These are phyloP conservation scores for Nitzschia sp. DNA, from an alignment of 108 stramenopile species.

Conservation along the genomic window DNA sequence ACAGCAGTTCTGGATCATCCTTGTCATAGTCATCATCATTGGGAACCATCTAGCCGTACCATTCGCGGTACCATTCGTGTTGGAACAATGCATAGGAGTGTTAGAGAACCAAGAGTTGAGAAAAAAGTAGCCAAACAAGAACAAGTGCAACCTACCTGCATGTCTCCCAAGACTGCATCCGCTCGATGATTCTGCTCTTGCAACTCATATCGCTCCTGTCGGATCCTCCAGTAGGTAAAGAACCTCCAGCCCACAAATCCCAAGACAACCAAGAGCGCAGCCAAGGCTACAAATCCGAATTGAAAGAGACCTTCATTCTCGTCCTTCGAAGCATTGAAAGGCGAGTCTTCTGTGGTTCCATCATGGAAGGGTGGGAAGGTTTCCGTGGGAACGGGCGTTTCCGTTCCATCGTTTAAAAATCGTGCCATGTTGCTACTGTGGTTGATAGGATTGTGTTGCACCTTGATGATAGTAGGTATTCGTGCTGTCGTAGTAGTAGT, in stretches of 20 bases:
- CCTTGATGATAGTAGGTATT: not conserved
- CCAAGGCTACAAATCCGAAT: constrained; percentile 14
- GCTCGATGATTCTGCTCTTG: constrained; percentile 35
- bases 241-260: constrained; percentile 26
- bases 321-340: not conserved
- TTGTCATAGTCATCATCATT: constrained; percentile 34
- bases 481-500: not conserved
- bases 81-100: not conserved
- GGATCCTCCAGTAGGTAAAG: constrained; percentile 31
- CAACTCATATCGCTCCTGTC: constrained; percentile 34
- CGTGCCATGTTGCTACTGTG: not conserved
- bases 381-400: not conserved
- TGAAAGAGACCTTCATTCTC: constrained; percentile 9
- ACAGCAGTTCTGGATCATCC: constrained; percentile 43
- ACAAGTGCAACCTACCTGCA: constrained; percentile 30
- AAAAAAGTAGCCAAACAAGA: not conserved
- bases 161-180: constrained; percentile 42
- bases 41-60: constrained; percentile 40
- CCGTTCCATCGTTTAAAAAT: too few relatives aligned
- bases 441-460: not conserved
- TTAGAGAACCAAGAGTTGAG: not conserved
- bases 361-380: constrained; percentile 3
- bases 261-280: constrained; percentile 5
- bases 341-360: not conserved
- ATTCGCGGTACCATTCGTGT: too few relatives aligned